phyloP scores from a whole-genome alignment of 306 rosid species.

The Quercus agrifolia region DNA sequence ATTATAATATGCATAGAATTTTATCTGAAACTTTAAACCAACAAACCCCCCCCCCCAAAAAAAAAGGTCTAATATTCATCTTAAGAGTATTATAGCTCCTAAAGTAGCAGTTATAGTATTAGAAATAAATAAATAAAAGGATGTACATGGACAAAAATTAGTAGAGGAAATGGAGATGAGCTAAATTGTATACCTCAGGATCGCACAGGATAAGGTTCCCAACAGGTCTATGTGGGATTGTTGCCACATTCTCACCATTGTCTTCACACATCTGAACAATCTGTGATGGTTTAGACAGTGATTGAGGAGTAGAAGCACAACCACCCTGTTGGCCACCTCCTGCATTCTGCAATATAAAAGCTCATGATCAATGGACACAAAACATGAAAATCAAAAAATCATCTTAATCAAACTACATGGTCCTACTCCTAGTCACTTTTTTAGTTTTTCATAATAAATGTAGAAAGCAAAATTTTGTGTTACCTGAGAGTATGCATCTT shows the following conservation, averaged over 20 bases:
- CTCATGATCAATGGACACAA: background rate
- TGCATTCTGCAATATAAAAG: constrained; percentile 31
- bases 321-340: constrained; percentile 19
- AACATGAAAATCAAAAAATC: background rate
- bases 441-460: background rate
- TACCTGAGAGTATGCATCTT: constrained; percentile 46
- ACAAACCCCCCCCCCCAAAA: too few relatives aligned
- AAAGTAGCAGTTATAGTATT: background rate
- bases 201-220: constrained; percentile 27
- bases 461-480: constrained; percentile 5
- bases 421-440: background rate
- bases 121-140: background rate
- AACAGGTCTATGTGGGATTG: constrained; percentile 26
- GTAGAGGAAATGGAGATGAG: background rate
- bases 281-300: constrained; percentile 29
- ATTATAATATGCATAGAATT: background rate
- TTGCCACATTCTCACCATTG: constrained; percentile 20
- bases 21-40: too few relatives aligned
- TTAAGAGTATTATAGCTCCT: background rate
- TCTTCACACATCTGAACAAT: constrained; percentile 25
- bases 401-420: constrained; percentile 3
- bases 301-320: constrained; percentile 21
- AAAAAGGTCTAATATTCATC: background rate
- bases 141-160: background rate
- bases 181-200: constrained; percentile 44